Conservation (phyloP, 306 rosid species). For the Delonix regia region DNA sequence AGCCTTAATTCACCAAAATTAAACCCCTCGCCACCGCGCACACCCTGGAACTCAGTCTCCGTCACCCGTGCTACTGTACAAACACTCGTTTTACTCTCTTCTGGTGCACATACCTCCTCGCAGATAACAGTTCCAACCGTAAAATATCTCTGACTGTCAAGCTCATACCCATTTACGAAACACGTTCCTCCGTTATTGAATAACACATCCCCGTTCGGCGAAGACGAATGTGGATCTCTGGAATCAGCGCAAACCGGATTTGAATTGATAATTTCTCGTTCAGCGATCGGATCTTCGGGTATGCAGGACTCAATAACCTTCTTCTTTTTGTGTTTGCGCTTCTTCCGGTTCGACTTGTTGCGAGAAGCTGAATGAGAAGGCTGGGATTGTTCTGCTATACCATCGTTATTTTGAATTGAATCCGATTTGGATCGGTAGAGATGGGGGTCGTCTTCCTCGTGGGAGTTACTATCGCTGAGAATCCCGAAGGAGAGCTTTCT, state of each 20-base stretch:
- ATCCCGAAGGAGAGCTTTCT: conserved; percentile 74
- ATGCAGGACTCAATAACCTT: conserved; percentile 42
- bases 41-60: conserved; percentile 44
- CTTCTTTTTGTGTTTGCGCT: conserved; percentile 57
- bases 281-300: conserved; percentile 48
- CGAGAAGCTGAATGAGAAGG: background rate
- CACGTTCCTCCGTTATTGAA: conserved; percentile 22
- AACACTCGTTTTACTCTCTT: conserved; percentile 41
- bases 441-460: conserved; percentile 43
- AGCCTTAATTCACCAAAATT: conserved; percentile 74
- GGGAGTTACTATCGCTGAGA: conserved; percentile 47
- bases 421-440: conserved; percentile 40
- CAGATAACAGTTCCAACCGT: conserved; percentile 44
- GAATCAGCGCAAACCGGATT: conserved; percentile 25
- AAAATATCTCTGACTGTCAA: conserved; percentile 34
- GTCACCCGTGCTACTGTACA: conserved; percentile 39
- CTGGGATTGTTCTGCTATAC: conserved; percentile 19
- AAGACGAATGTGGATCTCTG: conserved; percentile 28
- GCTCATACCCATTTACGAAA: conserved; percentile 48
- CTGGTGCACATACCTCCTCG: conserved; percentile 46
- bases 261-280: conserved; percentile 9
- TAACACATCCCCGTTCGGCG: background rate
- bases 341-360: conserved; percentile 48
- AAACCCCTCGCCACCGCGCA: conserved; percentile 55
- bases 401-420: conserved; percentile 30